Conservation (phyloP, 2,329 filamentous ascomycete genomes). For the Xylaria digitata region DNA sequence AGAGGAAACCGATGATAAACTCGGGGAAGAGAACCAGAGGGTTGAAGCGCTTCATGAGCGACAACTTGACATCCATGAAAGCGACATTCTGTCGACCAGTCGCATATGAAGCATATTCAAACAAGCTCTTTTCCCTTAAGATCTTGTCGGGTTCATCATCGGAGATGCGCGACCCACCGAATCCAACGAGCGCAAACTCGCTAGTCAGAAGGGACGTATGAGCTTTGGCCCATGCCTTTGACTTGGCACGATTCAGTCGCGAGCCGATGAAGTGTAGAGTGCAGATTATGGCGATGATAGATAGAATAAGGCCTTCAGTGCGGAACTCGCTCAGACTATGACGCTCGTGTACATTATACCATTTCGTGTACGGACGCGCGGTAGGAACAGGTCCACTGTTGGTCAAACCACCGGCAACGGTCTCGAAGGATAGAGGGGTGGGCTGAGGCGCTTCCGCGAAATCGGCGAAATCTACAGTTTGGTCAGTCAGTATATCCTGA, state of each 20-base stretch:
- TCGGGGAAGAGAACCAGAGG: slow-evolving; percentile 74
- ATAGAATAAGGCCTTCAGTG: slow-evolving; percentile 84
- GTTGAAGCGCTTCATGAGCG: slow-evolving; percentile 87
- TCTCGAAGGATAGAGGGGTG: slow-evolving; percentile 61
- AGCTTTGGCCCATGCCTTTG: slow-evolving; percentile 81
- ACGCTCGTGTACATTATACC: slow-evolving; percentile 97
- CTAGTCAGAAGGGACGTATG: slow-evolving; percentile 77
- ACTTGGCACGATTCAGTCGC: slow-evolving; percentile 81
- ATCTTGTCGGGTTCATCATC: slow-evolving; percentile 65
- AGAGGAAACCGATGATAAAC: slow-evolving; percentile 76
- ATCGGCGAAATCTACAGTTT: slow-evolving; percentile 87
- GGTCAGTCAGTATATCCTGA: slow-evolving; percentile 30
- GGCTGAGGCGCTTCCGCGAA: slow-evolving; percentile 84
- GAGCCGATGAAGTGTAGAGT: slow-evolving; percentile 84
- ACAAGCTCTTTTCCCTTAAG: slow-evolving; percentile 86
- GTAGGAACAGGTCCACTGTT: slow-evolving; percentile 60
- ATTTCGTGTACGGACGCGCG: slow-evolving; percentile 82
- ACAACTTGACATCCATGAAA: slow-evolving; percentile 87
- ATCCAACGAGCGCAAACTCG: slow-evolving; percentile 91
- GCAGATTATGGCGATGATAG: slow-evolving; percentile 78
- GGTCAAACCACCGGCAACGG: slow-evolving; percentile 60
- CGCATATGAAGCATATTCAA: slow-evolving; percentile 88
- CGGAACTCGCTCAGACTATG: slow-evolving; percentile 85
- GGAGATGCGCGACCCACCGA: slow-evolving; percentile 67
- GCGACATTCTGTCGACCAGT: slow-evolving; percentile 93